A percentile compares a stretch with the other conserved stretches of the same genome.
These are phyloP conservation scores for Dictyostelium brefeldianum DNA, from an alignment of 78 protist species.

Conservation along the genomic window DNA sequence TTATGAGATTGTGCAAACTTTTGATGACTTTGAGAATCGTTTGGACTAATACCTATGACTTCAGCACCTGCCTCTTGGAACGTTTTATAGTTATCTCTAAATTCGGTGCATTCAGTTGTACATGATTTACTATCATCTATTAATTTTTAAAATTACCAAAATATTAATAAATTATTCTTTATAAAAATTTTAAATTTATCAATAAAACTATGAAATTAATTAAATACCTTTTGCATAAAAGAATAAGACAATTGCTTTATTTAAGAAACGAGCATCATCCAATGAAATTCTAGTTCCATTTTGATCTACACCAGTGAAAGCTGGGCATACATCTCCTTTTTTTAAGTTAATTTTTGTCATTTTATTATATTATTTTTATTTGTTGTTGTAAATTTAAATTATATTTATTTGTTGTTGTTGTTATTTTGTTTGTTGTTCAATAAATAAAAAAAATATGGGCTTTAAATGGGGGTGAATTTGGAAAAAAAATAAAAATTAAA, in stretches of 20 bases:
- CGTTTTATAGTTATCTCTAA: slow-evolving; percentile 51
- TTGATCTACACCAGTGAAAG: neutral
- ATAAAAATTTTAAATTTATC: too few species aligned
- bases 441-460: too few species aligned
- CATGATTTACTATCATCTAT: neutral
- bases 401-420: too few species aligned
- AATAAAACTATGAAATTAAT: too few species aligned
- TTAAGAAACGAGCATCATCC: neutral
- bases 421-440: too few species aligned
- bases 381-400: too few species aligned
- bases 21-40: slow-evolving; percentile 23
- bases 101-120: slow-evolving; percentile 13
- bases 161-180: too few species aligned
- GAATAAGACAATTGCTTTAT: slow-evolving; percentile 30
- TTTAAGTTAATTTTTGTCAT: too few species aligned
- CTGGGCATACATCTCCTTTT: slow-evolving; percentile 56
- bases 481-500: too few species aligned
- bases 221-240: neutral
- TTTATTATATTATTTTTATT: too few species aligned
- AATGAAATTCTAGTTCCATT: slow-evolving; percentile 9
- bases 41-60: slow-evolving; percentile 61
- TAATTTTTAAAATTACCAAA: too few species aligned
- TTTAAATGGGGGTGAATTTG: too few species aligned
- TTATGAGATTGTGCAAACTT: slow-evolving; percentile 21
- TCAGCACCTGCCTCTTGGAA: slow-evolving; percentile 41